Conservation (phyloP, 2,329 filamentous ascomycete genomes). For the Pseudodiploospora longispora region DNA sequence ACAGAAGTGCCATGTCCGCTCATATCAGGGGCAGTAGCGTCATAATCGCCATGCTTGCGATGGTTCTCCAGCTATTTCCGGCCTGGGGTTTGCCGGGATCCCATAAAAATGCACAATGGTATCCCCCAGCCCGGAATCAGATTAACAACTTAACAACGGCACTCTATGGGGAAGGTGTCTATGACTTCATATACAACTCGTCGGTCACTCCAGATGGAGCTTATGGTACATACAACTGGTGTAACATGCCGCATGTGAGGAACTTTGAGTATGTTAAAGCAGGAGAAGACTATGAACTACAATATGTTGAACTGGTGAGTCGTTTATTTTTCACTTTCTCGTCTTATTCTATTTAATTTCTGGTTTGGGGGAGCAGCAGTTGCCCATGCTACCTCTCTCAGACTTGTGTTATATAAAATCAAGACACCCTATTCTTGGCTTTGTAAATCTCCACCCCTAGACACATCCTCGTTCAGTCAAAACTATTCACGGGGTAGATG, state of each 20-base stretch:
- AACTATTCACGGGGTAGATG: no score
- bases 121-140: constrained; percentile 44
- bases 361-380: no score
- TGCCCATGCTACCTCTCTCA: no score
- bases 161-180: constrained; percentile 51
- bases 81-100: not conserved
- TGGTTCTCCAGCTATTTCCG: no score
- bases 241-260: constrained; percentile 83
- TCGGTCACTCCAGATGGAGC: constrained; percentile 46
- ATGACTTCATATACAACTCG: constrained; percentile 67
- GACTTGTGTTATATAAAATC: no score
- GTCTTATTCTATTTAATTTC: no score
- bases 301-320: constrained; percentile 67
- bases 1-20: no score
- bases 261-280: constrained; percentile 52
- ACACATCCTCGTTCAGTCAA: no score
- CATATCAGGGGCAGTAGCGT: not conserved
- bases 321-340: not conserved
- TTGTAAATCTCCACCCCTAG: no score
- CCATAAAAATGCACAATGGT: constrained; percentile 42
- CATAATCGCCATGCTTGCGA: no score
- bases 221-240: constrained; percentile 69
- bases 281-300: constrained; percentile 49
- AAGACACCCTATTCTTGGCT: no score
- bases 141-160: constrained; percentile 56